phyloP scores from a whole-genome alignment of 805 yeast species.

The Kodamaea sagamina region DNA sequence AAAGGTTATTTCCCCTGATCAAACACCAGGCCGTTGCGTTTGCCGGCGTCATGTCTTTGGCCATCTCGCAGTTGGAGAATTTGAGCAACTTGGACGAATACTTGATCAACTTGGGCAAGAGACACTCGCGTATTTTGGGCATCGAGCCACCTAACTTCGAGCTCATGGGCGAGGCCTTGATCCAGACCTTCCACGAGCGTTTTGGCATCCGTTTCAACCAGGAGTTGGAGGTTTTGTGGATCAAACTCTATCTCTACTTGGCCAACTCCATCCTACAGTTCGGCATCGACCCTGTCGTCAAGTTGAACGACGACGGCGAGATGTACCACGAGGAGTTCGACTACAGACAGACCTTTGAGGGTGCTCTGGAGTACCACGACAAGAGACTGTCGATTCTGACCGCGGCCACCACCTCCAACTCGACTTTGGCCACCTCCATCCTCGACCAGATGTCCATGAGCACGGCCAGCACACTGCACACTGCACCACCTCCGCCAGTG shows the following conservation, averaged over 20 bases:
- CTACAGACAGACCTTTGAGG: constrained; percentile 7
- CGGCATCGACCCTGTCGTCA: constrained; percentile 52
- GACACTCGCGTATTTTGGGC: constrained; percentile 74
- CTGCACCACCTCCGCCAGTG: background rate
- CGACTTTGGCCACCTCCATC: constrained; percentile 5
- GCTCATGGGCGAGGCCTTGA: constrained; percentile 70
- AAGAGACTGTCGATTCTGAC: constrained; percentile 14
- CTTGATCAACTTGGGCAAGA: constrained; percentile 63
- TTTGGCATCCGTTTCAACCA: constrained; percentile 54
- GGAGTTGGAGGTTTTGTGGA: constrained; percentile 70
- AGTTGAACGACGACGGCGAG: constrained; percentile 15
- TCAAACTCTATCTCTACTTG: constrained; percentile 64
- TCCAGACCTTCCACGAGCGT: constrained; percentile 67
- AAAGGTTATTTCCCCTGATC: constrained; percentile 68
- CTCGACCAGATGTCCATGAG: constrained; percentile 5
- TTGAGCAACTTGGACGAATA: constrained; percentile 59
- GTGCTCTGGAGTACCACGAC: constrained; percentile 9
- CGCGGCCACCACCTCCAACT: constrained; percentile 6
- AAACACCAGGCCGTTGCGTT: constrained; percentile 78
- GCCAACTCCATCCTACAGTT: constrained; percentile 67
- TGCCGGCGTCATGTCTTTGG: constrained; percentile 73
- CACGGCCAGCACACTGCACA: constrained; percentile 6
- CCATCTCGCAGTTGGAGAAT: constrained; percentile 64
- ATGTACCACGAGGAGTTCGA: constrained; percentile 8
- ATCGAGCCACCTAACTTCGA: constrained; percentile 69